phyloP scores from a whole-genome alignment of 305 asterid genomes.

The Solanum hybrid region DNA sequence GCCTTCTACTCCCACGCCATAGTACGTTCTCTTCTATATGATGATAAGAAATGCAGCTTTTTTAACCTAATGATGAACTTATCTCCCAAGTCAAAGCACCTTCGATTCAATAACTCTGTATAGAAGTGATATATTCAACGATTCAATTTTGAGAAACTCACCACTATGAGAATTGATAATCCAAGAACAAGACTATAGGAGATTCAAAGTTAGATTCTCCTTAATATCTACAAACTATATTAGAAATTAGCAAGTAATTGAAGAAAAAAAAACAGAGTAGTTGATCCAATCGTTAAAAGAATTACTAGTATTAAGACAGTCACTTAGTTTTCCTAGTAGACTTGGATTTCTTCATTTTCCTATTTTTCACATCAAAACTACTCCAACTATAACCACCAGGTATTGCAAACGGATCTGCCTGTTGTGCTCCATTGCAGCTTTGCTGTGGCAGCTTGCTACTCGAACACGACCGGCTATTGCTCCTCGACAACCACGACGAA shows the following conservation, averaged over 20 bases:
- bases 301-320: not conserved
- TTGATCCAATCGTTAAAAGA: not conserved
- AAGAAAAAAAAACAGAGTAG: not conserved
- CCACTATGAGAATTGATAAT: not conserved
- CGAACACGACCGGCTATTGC: conserved; percentile 23
- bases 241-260: not conserved
- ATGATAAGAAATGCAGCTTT: not conserved
- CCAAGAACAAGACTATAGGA: not conserved
- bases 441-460: conserved; percentile 13
- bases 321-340: conserved; percentile 46
- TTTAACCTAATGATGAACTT: not conserved
- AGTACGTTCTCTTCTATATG: not conserved
- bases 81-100: not conserved
- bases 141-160: not conserved
- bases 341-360: conserved; percentile 51
- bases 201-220: not conserved
- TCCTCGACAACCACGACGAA: conserved; percentile 43
- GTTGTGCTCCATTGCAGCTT: conserved; percentile 11
- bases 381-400: conserved; percentile 69
- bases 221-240: not conserved
- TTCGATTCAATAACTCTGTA: not conserved
- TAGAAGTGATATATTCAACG: not conserved
- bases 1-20: not conserved
- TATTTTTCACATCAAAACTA: conserved; percentile 45
- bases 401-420: conserved; percentile 54